phyloP scores from a whole-genome alignment of 192 early-diverging fungal genomes.

The Dispira parvispora region DNA sequence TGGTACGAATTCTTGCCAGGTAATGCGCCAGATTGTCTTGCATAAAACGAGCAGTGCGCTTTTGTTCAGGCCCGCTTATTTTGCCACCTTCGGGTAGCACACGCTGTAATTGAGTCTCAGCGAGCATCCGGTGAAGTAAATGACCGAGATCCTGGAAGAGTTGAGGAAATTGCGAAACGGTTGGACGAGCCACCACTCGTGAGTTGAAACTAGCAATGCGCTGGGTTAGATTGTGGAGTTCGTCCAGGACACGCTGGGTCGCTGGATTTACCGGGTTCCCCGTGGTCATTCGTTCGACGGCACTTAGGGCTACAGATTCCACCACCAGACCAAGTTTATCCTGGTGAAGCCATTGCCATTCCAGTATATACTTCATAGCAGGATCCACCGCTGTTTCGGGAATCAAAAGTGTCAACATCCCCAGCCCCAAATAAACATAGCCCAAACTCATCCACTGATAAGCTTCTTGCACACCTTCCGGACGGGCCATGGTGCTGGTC shows the following conservation, averaged over 20 bases:
- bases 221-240: conserved; percentile 19
- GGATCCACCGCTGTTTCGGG: conserved; percentile 75
- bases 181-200: conserved; percentile 43
- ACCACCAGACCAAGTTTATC: conserved; percentile 28
- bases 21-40: conserved; percentile 40
- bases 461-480: too few relatives aligned
- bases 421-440: conserved; percentile 35
- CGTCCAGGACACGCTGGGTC: conserved; percentile 16
- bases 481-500: too few relatives aligned
- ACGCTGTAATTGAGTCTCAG: conserved; percentile 13
- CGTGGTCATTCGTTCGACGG: conserved; percentile 41
- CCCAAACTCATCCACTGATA: too few relatives aligned
- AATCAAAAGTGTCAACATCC: conserved; percentile 51
- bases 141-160: conserved; percentile 43
- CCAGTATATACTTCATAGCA: conserved; percentile 48
- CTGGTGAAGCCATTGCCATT: conserved; percentile 40
- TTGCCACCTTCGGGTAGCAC: too few relatives aligned
- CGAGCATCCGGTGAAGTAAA: conserved; percentile 34
- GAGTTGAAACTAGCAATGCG: conserved; percentile 21
- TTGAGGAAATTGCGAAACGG: conserved; percentile 41
- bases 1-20: conserved; percentile 37
- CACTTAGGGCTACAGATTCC: conserved; percentile 36
- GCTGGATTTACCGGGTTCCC: conserved; percentile 32
- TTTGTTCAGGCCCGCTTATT: too few relatives aligned
- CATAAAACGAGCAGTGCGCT: too few relatives aligned